Evolutionary conservation across 2,329 filamentous ascomycete genomes (phyloP), one percentile per base, ranked within the genome.

Genomic region (Clarireedia hainanense): DNA sequence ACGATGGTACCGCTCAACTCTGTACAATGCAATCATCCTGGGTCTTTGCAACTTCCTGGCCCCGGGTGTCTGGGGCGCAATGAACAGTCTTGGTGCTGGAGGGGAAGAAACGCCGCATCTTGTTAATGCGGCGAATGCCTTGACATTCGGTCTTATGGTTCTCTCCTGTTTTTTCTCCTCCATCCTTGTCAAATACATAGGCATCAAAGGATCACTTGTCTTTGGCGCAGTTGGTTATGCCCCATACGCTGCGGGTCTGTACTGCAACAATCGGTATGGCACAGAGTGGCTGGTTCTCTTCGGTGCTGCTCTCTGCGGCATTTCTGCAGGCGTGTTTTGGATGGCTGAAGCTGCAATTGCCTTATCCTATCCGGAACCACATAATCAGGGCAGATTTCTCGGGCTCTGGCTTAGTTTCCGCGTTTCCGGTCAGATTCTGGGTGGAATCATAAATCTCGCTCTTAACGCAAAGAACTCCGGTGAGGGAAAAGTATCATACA

Each of bases 91-190:
- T 0, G 86, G 86, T 9, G 86, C 84, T 1, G 86, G 86, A 49
- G 86, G 86, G 3, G 76, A 80, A 30, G 76, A 83, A 60, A 76
- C 77, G 7, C 86, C 86, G 0, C 77, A 83, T 63, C 75, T 89
- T 1, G 81, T 89, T 50, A 89, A 66, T 37, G 77, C 81, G 0
- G 85, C 84, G 14, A 90, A 90, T 61, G 81, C 85, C 0, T 68
- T 89, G 40, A 88, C 85, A 0, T 89, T 89, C 65, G 83, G 82
- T 47, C 75, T 89, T 6, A 89, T 89, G 85, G 82, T 89, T 0
- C 65, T 89, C 0, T 86, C 83, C 0, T 89, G 86, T 65, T 83
- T 78, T 64, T 80, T 89, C 48, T 80, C 80, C 0, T 84, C 81
- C 52, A 74, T 80, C 0, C 69, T 89, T 6, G 84, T 88, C 0